Base-by-base conservation (phyloP, 768 basidiomycete genomes). In the Lactifluus hygrophoroides region DNA sequence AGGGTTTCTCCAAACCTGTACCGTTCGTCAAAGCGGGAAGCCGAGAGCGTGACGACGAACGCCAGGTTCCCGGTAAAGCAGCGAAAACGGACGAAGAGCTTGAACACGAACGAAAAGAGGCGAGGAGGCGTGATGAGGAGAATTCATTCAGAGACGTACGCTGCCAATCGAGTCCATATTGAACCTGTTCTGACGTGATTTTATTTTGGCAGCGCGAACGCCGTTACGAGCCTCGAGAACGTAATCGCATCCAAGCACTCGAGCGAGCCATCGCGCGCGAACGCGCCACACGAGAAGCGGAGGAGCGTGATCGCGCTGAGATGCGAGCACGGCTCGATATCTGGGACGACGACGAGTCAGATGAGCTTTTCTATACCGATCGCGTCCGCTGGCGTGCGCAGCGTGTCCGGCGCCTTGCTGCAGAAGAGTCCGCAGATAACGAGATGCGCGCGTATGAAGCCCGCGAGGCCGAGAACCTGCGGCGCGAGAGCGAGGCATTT, bases 341-440 rank as follows among this genome's bases (percentile, higher is more conserved):
- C 6, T 93, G 92, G 84, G 91, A 95, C 66, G 89, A 91, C 59
- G 94, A 95, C 57, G 86, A 90, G 66, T 94, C 93, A 55, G 87
- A 94, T 63, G 96, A 99, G 65, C 68, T 84, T 30, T 99, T 94
- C 74, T 95, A 94, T 67, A 79, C 88, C 45, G 96, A 98, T 69
- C 82, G 94, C n/a, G 69, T 78, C 8, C 86, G 91, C 30, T 99
- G 96, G 96, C 85, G 95, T 17, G 76, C 83, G 37, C 72, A 86
- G 37, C 83, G 96, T 46, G 75, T 80, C 5, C 79, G 89, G 28
- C 73, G 85, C 37, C 78, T 95, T 3, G 73, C 80, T 34, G 77
- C 85, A 8, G 95, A 99, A 70, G 85, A 89, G 64, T 81, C 83
- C 2, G 87, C 88, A 1, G 94, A 98, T 71, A 80, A 83, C 16